Base-by-base conservation (phyloP, 139 green algal species). In the Tetradesmus obliquus region DNA sequence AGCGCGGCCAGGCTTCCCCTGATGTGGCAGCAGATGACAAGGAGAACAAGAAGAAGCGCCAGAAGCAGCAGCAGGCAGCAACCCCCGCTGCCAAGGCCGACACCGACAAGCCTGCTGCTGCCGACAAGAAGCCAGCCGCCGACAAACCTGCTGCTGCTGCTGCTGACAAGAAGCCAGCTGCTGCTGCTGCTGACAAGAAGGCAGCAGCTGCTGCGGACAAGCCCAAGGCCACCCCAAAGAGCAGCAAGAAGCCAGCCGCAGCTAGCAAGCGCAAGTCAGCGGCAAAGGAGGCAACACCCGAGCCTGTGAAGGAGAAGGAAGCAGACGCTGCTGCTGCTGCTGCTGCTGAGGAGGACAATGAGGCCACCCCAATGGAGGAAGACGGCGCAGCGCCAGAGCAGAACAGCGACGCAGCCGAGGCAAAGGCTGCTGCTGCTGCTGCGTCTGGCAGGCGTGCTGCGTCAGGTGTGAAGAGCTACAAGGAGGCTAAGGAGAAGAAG, bases 401-500 rank as follows among this genome's bases (percentile, higher is more conserved):
- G 51, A 6, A 54, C 20, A 55, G 55, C 7, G 88, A 79, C 6
- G 81, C 12, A n/a, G 85, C 85, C 19, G n/a, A 55, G n/a, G 22
- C 76, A 58, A 19, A n/a, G 2, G 15, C 66, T 24, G 66, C 66
- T 24, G 66, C 55, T 19, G 32, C 79, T 72, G 72, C 32, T 58
- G 53, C 45, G 55, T 86, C 86, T 24, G 71, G 69, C 53, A 53
- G 86, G 53, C 69, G 20, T n/a, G 86, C 86, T 84, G 86, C 86
- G 19, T 71, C 84, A 71, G 69, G 86, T 53, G 58, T 72, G 71
- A 57, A 81, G 74, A 53, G n/a, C 12, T 89, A 89, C 84, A 89
- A 89, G 45, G 84, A 76, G 54, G 92, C 2, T 57, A 93, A 93
- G 79, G 83, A 94, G 71, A 84, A 88, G 5, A 13, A 69, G 10